Base-by-base conservation (phyloP, 1,284 basidiomycete species). In the Malassezia japonica region DNA sequence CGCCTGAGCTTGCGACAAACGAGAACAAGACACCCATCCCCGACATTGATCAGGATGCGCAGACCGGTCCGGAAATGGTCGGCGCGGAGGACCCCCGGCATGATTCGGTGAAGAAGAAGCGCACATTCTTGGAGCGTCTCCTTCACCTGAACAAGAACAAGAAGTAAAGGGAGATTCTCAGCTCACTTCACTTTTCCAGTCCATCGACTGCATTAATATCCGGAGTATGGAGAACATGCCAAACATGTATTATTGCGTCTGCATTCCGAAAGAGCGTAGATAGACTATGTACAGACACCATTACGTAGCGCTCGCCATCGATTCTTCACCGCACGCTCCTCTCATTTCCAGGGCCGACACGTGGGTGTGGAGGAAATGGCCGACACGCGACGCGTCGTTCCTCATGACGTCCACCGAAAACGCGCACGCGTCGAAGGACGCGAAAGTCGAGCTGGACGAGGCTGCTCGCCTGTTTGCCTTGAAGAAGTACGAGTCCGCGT, bases 401-500 rank as follows among this genome's bases (percentile, higher is more conserved):
- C 28, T 31, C 8, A 7, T 13, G 28, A 31, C 28, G 13, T 31
- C 28, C 28, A 13, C 8, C 28, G 28, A 31, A 31, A 7, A 13
- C 27, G 32, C 20, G 13, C 15, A 37, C 13, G 35, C 24, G 10
- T 3, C 31, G 1, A 18, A 46, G 9, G 34, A 43, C 9, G 28
- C 39, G n/a, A 42, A 42, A 23, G 43, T 29, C 10, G 33, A 43
- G 33, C 33, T 70, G 31, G 67, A 71, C 44, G 60, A 66, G 32
- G 60, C 65, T 24, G 50, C 56, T n/a, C 60, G 65, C 13, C 48
- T 60, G 34, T 60, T 62, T 45, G 67, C 67, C 6, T 48, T 68
- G 34, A 71, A 70, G 32, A 55, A 66, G 35, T 71, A 58, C 39
- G 36, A 52, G 1, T 29, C 48, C 0, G 57, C 67, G 4, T 57